These are phyloP conservation scores for Solanum acaule DNA, from an alignment of 257 asterid genomes.

Conservation along the genomic window DNA sequence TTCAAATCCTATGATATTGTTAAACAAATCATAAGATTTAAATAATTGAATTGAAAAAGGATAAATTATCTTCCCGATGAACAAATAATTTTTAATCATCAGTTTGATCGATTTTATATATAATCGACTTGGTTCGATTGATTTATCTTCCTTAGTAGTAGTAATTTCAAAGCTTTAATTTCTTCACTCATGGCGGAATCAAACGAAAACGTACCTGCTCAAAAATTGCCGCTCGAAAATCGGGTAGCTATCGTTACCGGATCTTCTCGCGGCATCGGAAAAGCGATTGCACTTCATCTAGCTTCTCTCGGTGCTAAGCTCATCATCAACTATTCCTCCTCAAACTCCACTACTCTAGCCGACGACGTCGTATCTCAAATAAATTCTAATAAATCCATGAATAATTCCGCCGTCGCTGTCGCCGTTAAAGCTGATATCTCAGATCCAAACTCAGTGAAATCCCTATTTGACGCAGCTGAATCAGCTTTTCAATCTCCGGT, in stretches of 20 bases:
- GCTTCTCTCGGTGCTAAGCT: conserved; percentile 44
- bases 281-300: conserved; percentile 39
- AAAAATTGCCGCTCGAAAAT: neutral
- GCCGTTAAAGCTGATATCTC: neutral
- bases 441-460: neutral
- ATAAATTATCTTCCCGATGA: too few species aligned
- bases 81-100: too few species aligned
- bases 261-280: conserved; percentile 26
- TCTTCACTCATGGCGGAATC: neutral
- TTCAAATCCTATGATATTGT: too few species aligned
- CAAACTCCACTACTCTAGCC: neutral
- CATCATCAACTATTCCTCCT: neutral
- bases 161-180: neutral
- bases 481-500: neutral
- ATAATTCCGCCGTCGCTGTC: neutral
- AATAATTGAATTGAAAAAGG: neutral
- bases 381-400: neutral
- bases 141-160: neutral
- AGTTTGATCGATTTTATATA: neutral
- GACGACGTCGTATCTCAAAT: neutral
- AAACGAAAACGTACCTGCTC: neutral
- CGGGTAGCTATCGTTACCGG: conserved; percentile 25
- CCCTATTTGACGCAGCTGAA: neutral
- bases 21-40: neutral
- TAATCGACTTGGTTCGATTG: neutral